Conservation (phyloP, 208 protist species). For the Trypanosoma scelopori region DNA sequence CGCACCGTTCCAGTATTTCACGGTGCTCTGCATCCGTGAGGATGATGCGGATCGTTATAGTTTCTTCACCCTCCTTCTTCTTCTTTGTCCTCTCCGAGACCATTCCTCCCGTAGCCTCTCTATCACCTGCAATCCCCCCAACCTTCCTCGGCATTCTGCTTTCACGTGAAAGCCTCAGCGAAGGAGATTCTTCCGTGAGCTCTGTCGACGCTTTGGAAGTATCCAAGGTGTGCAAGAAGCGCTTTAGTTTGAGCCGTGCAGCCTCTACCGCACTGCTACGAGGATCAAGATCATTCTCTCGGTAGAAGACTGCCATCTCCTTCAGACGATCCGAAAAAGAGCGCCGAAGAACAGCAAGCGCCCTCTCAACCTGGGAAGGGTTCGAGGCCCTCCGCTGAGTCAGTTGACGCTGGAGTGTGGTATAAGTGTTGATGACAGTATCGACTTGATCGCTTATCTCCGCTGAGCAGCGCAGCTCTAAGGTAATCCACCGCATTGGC, state of each 20-base stretch:
- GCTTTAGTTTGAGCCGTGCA: conserved; percentile 21
- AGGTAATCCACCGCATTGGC: conserved; percentile 23
- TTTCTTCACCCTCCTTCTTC: not conserved
- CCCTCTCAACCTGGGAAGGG: conserved; percentile 12
- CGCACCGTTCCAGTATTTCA: conserved; percentile 23
- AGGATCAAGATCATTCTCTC: conserved; percentile 28
- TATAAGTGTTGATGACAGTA: conserved; percentile 25
- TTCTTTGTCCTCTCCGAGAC: too few relatives aligned
- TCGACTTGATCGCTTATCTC: conserved; percentile 28
- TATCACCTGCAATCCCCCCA: not conserved
- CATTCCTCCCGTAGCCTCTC: not conserved
- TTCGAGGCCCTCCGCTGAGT: conserved; percentile 7
- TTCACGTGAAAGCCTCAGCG: not conserved
- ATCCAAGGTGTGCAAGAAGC: conserved; percentile 21
- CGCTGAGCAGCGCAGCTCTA: conserved; percentile 9
- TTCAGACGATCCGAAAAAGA: conserved; percentile 19
- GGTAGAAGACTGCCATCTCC: conserved; percentile 27
- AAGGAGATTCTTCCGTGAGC: not conserved
- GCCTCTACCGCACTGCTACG: conserved; percentile 19
- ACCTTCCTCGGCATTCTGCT: not conserved
- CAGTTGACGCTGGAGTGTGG: conserved; percentile 20
- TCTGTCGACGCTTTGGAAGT: not conserved
- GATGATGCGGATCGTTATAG: conserved; percentile 17
- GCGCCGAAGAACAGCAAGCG: conserved; percentile 17
- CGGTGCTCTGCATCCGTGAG: conserved; percentile 22